Evolutionary conservation across 768 basidiomycete genomes (phyloP).

Genomic region (Strobilomyces confusus): DNA sequence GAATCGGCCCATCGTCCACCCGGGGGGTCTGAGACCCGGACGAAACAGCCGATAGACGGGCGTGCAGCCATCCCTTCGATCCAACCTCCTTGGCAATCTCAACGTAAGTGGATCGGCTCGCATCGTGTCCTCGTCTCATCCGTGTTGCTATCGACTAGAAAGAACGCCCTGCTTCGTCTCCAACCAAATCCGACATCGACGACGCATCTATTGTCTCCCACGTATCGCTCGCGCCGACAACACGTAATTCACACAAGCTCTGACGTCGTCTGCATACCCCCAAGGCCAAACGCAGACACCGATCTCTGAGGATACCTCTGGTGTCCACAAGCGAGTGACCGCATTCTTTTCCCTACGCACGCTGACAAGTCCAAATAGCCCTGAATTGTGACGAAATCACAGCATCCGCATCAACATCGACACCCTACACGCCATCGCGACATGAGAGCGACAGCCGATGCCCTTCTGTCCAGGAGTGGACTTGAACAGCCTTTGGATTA

Average conservation of each 20-base stretch:
- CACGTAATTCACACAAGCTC: no score
- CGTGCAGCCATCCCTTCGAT: not conserved
- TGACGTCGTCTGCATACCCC: no score
- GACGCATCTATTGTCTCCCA: no score
- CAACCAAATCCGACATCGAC: no score
- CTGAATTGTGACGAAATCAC: not conserved
- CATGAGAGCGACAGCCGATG: not conserved
- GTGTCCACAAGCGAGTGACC: slow-evolving; percentile 10
- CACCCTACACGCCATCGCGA: slow-evolving; percentile 1
- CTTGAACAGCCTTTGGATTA: not conserved
- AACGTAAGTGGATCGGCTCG: slow-evolving; percentile 4
- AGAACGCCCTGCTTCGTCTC: not conserved
- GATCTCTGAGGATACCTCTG: not conserved
- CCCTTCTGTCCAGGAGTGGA: slow-evolving; percentile 1
- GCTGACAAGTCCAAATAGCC: slow-evolving; percentile 2
- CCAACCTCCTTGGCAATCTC: not conserved
- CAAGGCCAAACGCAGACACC: not conserved
- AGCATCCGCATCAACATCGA: slow-evolving; percentile 6
- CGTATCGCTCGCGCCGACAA: no score
- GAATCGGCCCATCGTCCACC: not conserved
- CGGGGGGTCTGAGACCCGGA: no score
- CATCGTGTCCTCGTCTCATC: slow-evolving; percentile 5
- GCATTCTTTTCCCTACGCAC: not conserved
- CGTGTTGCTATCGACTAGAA: not conserved
- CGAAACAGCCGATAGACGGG: not conserved